These are phyloP conservation scores for Diplodia intermedia DNA, from an alignment of 2,329 filamentous ascomycete genomes.

Conservation along the genomic window DNA sequence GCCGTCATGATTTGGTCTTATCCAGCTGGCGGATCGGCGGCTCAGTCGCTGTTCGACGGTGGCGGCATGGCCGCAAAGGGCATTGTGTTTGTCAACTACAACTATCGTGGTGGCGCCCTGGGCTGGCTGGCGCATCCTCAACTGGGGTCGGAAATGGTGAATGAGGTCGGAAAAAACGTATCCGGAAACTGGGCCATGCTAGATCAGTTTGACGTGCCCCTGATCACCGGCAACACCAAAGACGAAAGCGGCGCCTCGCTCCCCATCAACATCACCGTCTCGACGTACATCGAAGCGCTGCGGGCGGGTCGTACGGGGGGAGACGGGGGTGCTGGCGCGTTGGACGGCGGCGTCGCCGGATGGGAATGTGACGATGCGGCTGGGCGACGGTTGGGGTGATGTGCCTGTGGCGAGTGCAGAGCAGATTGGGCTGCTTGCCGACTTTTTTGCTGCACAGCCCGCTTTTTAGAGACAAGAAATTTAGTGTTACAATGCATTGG, in stretches of 20 bases:
- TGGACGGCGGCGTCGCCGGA: neutral
- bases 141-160: constrained; percentile 60
- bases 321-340: neutral
- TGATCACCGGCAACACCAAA: constrained; percentile 69
- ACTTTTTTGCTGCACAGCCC: neutral
- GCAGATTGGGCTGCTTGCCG: neutral
- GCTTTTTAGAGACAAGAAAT: neutral
- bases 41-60: constrained; percentile 33
- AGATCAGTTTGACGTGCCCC: constrained; percentile 62
- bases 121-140: constrained; percentile 69
- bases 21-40: constrained; percentile 34
- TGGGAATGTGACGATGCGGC: neutral
- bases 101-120: constrained; percentile 77
- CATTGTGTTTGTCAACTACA: constrained; percentile 77
- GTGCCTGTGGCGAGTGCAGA: neutral
- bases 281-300: constrained; percentile 56
- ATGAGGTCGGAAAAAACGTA: constrained; percentile 60
- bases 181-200: constrained; percentile 56
- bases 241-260: constrained; percentile 68
- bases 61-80: constrained; percentile 54
- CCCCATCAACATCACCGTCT: constrained; percentile 56
- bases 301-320: neutral
- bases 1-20: constrained; percentile 47
- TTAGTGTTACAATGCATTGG: neutral
- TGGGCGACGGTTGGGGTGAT: neutral